Evolutionary conservation across 352 stramenopile genomes (phyloP).

Genomic region (Pythium rishiriense): DNA sequence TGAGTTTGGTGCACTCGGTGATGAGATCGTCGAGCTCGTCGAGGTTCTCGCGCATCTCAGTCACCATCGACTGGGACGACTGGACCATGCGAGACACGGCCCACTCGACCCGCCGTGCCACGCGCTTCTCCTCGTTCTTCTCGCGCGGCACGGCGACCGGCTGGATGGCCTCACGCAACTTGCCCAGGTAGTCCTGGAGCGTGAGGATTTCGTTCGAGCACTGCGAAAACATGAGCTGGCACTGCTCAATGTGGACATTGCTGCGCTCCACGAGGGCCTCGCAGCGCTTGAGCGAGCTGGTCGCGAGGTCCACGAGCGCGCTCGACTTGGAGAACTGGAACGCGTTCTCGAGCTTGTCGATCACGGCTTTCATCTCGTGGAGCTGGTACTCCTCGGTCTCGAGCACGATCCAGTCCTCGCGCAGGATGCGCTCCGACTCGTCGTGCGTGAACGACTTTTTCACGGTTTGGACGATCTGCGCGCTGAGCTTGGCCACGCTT

Average conservation of each 20-base stretch:
- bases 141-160: conserved; percentile 56
- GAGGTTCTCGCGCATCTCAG: conserved; percentile 71
- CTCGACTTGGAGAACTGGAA: conserved; percentile 83
- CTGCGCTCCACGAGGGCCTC: conserved; percentile 74
- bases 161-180: conserved; percentile 68
- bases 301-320: conserved; percentile 69
- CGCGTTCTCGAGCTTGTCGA: conserved; percentile 72
- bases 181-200: conserved; percentile 76
- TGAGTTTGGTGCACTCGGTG: conserved; percentile 79
- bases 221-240: conserved; percentile 81
- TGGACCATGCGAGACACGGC: conserved; percentile 74
- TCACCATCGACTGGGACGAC: conserved; percentile 58
- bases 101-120: conserved; percentile 74
- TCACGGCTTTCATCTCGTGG: conserved; percentile 50
- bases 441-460: conserved; percentile 69
- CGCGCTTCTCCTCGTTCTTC: conserved; percentile 66
- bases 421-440: conserved; percentile 69
- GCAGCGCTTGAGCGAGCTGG: conserved; percentile 63
- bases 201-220: conserved; percentile 77
- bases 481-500: conserved; percentile 42
- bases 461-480: conserved; percentile 60
- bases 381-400: conserved; percentile 81
- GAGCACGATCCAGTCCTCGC: conserved; percentile 74
- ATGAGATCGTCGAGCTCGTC: conserved; percentile 83
- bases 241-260: conserved; percentile 67